A percentile compares a stretch with the other conserved stretches of the same genome.
phyloP scores from a whole-genome alignment of 2,329 filamentous ascomycete species.

The Talaromyces sp. region DNA sequence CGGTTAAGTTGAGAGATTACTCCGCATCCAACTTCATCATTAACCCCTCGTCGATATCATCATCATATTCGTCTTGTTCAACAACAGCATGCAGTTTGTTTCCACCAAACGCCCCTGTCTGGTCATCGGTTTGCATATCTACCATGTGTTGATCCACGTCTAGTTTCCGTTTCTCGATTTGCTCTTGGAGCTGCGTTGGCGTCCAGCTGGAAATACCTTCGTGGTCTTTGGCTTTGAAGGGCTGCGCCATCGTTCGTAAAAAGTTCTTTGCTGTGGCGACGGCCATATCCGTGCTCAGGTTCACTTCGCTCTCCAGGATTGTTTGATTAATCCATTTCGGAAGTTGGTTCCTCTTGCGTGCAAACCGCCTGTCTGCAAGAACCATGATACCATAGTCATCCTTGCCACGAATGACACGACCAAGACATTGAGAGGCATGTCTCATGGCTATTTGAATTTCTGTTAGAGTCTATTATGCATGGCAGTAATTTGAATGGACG shows the following conservation, averaged over 20 bases:
- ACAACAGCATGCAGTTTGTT: slow-evolving; percentile 13
- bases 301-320: slow-evolving; percentile 76
- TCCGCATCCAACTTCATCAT: slow-evolving; percentile 35
- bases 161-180: slow-evolving; percentile 63
- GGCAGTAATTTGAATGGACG: background rate
- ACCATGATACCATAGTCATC: slow-evolving; percentile 99
- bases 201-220: slow-evolving; percentile 95
- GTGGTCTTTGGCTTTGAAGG: slow-evolving; percentile 74
- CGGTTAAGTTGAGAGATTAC: background rate
- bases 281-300: slow-evolving; percentile 92
- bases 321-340: slow-evolving; percentile 96
- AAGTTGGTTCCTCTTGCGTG: slow-evolving; percentile 82
- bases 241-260: slow-evolving; percentile 84
- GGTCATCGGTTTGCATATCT: slow-evolving; percentile 28
- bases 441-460: slow-evolving; percentile 64
- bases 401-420: slow-evolving; percentile 89
- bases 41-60: slow-evolving; percentile 39
- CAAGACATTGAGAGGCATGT: slow-evolving; percentile 94
- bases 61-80: slow-evolving; percentile 37
- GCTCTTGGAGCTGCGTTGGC: slow-evolving; percentile 66
- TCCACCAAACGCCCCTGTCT: background rate
- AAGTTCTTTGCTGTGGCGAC: slow-evolving; percentile 86
- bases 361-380: slow-evolving; percentile 85
- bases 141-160: slow-evolving; percentile 63
- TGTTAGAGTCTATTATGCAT: background rate